A percentile compares a stretch with the other conserved stretches of the same genome.
phyloP scores from a whole-genome alignment of 2,329 filamentous ascomycete genomes.

The Dothistroma pini region DNA sequence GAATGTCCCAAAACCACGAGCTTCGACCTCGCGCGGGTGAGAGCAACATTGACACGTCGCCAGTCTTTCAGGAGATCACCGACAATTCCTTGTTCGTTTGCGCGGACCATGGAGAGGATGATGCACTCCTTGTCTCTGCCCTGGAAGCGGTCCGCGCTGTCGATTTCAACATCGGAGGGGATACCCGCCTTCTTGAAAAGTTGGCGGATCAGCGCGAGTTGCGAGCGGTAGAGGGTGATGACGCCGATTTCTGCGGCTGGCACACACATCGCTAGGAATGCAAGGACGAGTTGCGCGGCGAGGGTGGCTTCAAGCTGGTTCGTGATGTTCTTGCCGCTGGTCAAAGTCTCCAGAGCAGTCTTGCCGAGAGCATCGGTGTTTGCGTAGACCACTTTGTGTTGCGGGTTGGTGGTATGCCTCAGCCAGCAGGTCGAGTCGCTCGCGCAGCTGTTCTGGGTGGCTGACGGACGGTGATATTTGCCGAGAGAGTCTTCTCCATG shows the following conservation, averaged over 20 bases:
- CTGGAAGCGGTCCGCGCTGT: conserved; percentile 96
- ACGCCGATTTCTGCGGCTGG: conserved; percentile 76
- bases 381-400: conserved; percentile 75
- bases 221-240: conserved; percentile 94
- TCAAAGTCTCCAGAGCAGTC: conserved; percentile 61
- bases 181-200: conserved; percentile 48
- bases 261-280: conserved; percentile 72
- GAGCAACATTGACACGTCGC: conserved; percentile 90
- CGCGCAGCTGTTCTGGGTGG: conserved; percentile 3
- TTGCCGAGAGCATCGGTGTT: conserved; percentile 77
- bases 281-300: conserved; percentile 74
- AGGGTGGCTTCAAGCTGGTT: conserved; percentile 80
- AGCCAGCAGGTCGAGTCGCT: conserved; percentile 64
- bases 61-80: conserved; percentile 89
- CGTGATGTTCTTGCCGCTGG: conserved; percentile 67
- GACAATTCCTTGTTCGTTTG: conserved; percentile 77
- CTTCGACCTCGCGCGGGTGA: conserved; percentile 90
- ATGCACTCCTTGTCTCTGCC: conserved; percentile 93
- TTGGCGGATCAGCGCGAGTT: conserved; percentile 78
- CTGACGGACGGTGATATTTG: conserved; percentile 30
- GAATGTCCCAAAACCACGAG: conserved; percentile 81
- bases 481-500: conserved; percentile 35
- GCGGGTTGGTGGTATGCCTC: conserved; percentile 63
- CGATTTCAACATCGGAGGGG: conserved; percentile 72
- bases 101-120: conserved; percentile 80